Base-by-base conservation (phyloP, 257 asterid species). In the Forsythia viridissima region DNA sequence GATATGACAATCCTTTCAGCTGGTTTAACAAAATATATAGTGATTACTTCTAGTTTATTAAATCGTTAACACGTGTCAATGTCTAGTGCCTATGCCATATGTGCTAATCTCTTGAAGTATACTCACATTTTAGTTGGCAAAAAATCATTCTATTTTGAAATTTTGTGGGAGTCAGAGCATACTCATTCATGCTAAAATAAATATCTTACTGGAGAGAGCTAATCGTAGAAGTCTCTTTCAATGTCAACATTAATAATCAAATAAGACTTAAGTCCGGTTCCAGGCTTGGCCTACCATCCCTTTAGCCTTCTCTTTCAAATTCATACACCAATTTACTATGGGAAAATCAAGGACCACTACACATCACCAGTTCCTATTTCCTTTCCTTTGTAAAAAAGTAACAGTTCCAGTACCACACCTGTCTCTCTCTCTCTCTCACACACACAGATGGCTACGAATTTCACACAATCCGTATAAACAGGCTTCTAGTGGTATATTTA, bases 291-390 rank as follows among this genome's bases (percentile, higher is more conserved):
- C 85, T 74, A 84, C 85, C 85, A 77, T 38, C 43, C 30, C 71
- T 77, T 77, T 77, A 83, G 79, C 72, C 80, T 80, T 80, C 76
- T 52, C 82, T 80, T 80, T 79, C 79, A 74, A 69, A 80, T 84
- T 73, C 84, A 84, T 77, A 85, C 82, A 77, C 80, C 76, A 70
- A 44, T 80, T 80, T 52, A 68, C 71, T 73, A 37, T 77, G 20
- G 61, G 61, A 44, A 63, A 74, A 71, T 55, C 70, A 75, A 70
- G 87, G 87, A 84, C 87, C 87, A 81, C 87, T 5, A 71, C 79
- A 63, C 75, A 20, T 51, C 78, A 75, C 70, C 81, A 74, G n/a
- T 75, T 81, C 83, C 55, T 71, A 79, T 78, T 78, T 42, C 83
- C 77, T 75, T 81, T 15, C 70, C 87, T 81, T 78, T 57, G 77